Conservation (phyloP, 208 protist genomes). For the Angomonas deanei region DNA sequence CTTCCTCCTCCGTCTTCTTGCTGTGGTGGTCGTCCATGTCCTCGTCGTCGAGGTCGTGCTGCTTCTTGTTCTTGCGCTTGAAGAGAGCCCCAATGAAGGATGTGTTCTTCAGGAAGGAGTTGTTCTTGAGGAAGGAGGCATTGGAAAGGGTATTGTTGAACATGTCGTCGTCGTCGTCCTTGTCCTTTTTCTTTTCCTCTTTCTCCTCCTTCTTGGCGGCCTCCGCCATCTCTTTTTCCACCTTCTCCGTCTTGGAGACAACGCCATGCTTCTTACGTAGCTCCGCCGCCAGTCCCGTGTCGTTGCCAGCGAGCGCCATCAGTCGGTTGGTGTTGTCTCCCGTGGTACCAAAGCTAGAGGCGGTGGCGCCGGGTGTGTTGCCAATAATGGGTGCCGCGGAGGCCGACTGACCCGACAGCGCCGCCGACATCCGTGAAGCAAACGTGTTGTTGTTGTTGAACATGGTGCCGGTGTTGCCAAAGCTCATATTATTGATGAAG, state of each 20-base stretch:
- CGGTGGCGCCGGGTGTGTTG: conserved; percentile 10
- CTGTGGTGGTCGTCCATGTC: conserved; percentile 7
- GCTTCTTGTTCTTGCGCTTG: conserved; percentile 11
- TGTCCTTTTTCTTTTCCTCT: not conserved
- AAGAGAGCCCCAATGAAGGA: conserved; percentile 45
- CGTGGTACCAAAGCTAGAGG: not conserved
- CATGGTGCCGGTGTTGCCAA: conserved; percentile 5
- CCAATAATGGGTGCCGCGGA: not conserved
- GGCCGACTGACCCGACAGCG: not conserved
- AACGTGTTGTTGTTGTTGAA: conserved; percentile 19
- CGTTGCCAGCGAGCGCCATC: conserved; percentile 38
- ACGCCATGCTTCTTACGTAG: conserved; percentile 71
- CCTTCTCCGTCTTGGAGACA: conserved; percentile 17
- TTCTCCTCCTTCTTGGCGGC: not conserved
- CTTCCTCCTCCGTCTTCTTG: conserved; percentile 14
- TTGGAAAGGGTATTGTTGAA: conserved; percentile 27
- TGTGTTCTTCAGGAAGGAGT: conserved; percentile 40
- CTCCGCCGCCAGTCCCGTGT: conserved; percentile 36
- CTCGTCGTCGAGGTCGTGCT: conserved; percentile 14
- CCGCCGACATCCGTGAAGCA: conserved; percentile 10
- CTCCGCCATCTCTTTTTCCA: conserved; percentile 6
- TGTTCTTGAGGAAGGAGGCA: conserved; percentile 44
- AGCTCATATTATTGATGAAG: not conserved
- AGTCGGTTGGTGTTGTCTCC: conserved; percentile 33
- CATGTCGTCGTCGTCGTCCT: not conserved